Percentiles rank a stretch among this genome's conserved stretches.
Conservation (phyloP, 2,329 filamentous ascomycete species). For the Trichoderma oligosporum region DNA sequence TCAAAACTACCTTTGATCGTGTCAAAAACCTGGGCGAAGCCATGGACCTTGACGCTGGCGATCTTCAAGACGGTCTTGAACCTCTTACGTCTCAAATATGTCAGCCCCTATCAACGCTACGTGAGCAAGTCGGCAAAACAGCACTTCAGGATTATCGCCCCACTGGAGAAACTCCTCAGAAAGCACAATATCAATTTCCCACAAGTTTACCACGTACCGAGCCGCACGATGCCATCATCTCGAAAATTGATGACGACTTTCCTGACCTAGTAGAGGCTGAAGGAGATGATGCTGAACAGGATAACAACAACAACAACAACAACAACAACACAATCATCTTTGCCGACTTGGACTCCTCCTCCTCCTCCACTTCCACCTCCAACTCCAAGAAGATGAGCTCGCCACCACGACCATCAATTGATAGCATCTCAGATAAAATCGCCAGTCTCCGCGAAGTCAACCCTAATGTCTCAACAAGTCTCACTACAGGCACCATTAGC, state of each 20-base stretch:
- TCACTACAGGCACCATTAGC: slow-evolving; percentile 35
- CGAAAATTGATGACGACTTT: slow-evolving; percentile 35
- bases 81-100: slow-evolving; percentile 59
- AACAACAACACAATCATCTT: slow-evolving; percentile 41
- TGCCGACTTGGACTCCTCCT: slow-evolving; percentile 34
- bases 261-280: neutral
- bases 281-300: neutral
- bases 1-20: slow-evolving; percentile 64
- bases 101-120: slow-evolving; percentile 67
- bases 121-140: slow-evolving; percentile 62
- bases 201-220: slow-evolving; percentile 71
- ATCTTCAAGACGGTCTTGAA: slow-evolving; percentile 57
- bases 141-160: slow-evolving; percentile 74
- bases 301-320: too few species aligned
- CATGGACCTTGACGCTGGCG: slow-evolving; percentile 57
- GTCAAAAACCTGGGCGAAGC: slow-evolving; percentile 66
- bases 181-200: slow-evolving; percentile 76
- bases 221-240: slow-evolving; percentile 43
- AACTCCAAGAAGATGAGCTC: slow-evolving; percentile 30
- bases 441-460: slow-evolving; percentile 55
- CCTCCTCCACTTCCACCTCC: too few species aligned
- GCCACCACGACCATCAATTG: slow-evolving; percentile 30
- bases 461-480: slow-evolving; percentile 45
- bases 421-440: slow-evolving; percentile 29
- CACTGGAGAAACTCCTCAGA: slow-evolving; percentile 83